Evolutionary conservation across 495 filamentous ascomycete genomes (phyloP).

Genomic region (Bombardia bombarda): DNA sequence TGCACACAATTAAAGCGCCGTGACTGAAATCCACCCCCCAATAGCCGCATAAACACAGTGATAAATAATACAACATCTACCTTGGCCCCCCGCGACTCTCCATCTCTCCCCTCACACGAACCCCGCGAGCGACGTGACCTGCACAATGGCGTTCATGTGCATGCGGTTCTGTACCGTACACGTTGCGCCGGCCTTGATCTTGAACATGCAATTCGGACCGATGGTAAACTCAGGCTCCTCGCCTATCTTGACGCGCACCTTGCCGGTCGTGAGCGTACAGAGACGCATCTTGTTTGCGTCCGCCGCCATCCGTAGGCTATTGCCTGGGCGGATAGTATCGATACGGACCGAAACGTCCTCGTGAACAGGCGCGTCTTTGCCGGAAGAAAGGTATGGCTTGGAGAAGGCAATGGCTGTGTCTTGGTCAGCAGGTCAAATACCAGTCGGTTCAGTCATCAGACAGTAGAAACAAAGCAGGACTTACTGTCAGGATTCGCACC

Average conservation of each 20-base stretch:
- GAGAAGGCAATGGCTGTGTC: conserved; percentile 29
- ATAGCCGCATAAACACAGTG: too few relatives aligned
- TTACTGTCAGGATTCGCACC: conserved; percentile 16
- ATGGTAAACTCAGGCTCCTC: conserved; percentile 25
- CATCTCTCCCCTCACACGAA: too few relatives aligned
- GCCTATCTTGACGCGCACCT: conserved; percentile 21
- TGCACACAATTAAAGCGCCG: too few relatives aligned
- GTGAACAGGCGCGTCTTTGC: conserved; percentile 17
- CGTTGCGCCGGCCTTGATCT: conserved; percentile 14
- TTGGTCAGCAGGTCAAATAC: neutral
- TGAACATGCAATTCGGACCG: conserved; percentile 27
- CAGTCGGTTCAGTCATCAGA: neutral
- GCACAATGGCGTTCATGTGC: conserved; percentile 29
- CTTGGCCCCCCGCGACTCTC: too few relatives aligned
- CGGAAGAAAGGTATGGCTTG: conserved; percentile 26
- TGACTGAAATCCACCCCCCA: too few relatives aligned
- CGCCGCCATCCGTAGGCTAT: conserved; percentile 10
- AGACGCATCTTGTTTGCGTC: conserved; percentile 17
- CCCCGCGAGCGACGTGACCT: conserved; percentile 18
- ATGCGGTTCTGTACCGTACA: conserved; percentile 23
- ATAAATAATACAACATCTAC: too few relatives aligned
- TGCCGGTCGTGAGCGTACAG: conserved; percentile 28
- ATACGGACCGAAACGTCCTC: conserved; percentile 28
- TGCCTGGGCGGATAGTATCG: conserved; percentile 22
- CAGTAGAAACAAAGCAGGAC: neutral